Conservation (phyloP, 768 basidiomycete species). For the Lyophyllum atratum region DNA sequence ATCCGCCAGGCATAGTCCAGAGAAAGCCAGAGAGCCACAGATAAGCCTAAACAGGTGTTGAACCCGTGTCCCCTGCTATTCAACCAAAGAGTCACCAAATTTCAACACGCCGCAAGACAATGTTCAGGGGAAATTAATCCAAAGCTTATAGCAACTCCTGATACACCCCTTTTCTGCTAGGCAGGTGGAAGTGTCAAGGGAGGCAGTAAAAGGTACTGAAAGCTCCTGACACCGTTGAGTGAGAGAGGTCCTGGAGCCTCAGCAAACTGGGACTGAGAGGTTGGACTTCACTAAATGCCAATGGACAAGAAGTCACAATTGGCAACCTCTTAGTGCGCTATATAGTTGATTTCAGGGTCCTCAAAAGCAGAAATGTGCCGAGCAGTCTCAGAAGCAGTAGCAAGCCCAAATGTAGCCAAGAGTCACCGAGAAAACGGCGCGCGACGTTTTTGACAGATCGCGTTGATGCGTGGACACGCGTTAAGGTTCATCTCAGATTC, state of each 20-base stretch:
- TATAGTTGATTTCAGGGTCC: neutral
- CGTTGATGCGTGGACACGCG: too few species aligned
- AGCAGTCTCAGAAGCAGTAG: too few species aligned
- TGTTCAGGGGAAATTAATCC: neutral
- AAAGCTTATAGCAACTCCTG: neutral
- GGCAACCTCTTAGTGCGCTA: constrained; percentile 7
- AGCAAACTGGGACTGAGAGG: constrained; percentile 4
- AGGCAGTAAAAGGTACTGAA: neutral
- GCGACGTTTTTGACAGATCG: too few species aligned
- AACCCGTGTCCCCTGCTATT: constrained; percentile 2
- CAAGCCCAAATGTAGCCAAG: too few species aligned
- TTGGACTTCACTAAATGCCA: constrained; percentile 8
- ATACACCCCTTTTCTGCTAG: too few species aligned
- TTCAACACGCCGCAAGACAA: neutral
- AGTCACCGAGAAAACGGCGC: too few species aligned
- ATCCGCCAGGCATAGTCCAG: neutral
- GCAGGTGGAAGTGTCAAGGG: too few species aligned
- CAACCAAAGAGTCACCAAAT: neutral
- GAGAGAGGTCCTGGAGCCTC: constrained; percentile 4
- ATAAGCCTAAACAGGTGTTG: constrained; percentile 9
- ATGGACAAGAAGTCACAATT: neutral
- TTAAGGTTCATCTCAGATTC: neutral
- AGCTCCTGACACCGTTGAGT: constrained; percentile 1
- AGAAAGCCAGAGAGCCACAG: neutral
- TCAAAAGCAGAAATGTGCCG: too few species aligned